phyloP scores from a whole-genome alignment of 2,329 filamentous ascomycete genomes.

The Diplodia corticola region DNA sequence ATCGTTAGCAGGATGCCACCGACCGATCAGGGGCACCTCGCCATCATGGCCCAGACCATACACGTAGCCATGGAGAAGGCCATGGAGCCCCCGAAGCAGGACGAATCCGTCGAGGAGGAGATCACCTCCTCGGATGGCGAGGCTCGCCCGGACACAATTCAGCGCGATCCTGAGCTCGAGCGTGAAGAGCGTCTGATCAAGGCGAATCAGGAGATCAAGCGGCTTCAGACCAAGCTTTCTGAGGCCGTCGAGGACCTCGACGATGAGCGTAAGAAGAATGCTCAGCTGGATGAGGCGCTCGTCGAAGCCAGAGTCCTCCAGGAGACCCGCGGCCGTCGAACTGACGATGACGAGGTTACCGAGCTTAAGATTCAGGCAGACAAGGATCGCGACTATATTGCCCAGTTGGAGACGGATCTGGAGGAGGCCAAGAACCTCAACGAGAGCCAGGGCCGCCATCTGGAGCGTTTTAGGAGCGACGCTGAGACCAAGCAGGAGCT shows the following conservation, averaged over 20 bases:
- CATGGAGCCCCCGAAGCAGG: slow-evolving; percentile 9
- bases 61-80: slow-evolving; percentile 3
- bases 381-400: slow-evolving; percentile 52
- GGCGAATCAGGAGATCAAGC: slow-evolving; percentile 49
- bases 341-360: slow-evolving; percentile 45
- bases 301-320: slow-evolving; percentile 49
- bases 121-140: slow-evolving; percentile 17
- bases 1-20: slow-evolving; percentile 41
- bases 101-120: slow-evolving; percentile 16
- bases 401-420: slow-evolving; percentile 50
- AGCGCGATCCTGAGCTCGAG: slow-evolving; percentile 48
- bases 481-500: slow-evolving; percentile 49
- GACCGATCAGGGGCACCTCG: slow-evolving; percentile 41
- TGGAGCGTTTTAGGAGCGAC: slow-evolving; percentile 46
- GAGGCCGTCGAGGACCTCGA: slow-evolving; percentile 47
- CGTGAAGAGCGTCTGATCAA: slow-evolving; percentile 52
- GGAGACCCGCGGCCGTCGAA: slow-evolving; percentile 41
- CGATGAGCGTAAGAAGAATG: slow-evolving; percentile 43
- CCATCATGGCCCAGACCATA: slow-evolving; percentile 44
- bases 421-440: slow-evolving; percentile 45
- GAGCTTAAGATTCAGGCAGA: slow-evolving; percentile 47
- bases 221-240: slow-evolving; percentile 43
- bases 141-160: background rate
- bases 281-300: slow-evolving; percentile 50
- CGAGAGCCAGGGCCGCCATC: slow-evolving; percentile 49